Evolutionary conservation across 2,329 filamentous ascomycete genomes (phyloP), one percentile per base, ranked within the genome.

Genomic region (Epichloe gansuensis): DNA sequence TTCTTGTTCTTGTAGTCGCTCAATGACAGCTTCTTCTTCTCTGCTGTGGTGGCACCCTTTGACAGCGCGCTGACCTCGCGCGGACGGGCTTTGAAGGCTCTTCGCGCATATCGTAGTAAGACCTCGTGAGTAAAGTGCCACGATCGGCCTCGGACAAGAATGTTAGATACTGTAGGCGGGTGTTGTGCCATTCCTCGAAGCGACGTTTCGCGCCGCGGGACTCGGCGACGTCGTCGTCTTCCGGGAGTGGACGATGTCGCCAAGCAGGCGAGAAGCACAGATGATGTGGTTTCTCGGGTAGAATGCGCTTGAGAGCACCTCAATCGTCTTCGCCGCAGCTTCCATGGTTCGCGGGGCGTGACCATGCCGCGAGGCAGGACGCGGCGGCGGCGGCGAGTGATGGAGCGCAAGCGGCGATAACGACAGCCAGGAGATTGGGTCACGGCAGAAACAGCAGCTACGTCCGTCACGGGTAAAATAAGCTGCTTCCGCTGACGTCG

Each of bases 1-100:
- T 75, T 76, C 63, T 76, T 76, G 56, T 77, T 81, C 65, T 77
- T 77, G 59, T 81, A 82, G 62, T 81, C 78, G 64, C 75, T 78
- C 55, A 82, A 65, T 13, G 77, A 79, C 57, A 81, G 62, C 63
- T 80, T 79, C 68, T 78, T 79, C 64, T 74, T 79, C 60, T 75
- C 71, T 56, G 72, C 71, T 55, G 64, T 64, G 56, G 65, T 69
- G 49, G 65, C 65, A 34, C 41, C 47, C 57, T 70, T 66, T 51
- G 70, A 59, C 54, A 75, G 70, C 55, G 68, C 63, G 59, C 61
- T 63, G 55, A 70, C 63, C 52, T 70, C 65, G 55, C 63, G 64
- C 52, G 64, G 44, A 64, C 58, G 53, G 67, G 65, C 41, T 69
- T 71, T 11, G 69, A 68, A 23, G 72, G 68, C 55, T 78, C 75